Evolutionary conservation across 148 eudicot genomes (phyloP).

Genomic region (Heliosperma pusillum): DNA sequence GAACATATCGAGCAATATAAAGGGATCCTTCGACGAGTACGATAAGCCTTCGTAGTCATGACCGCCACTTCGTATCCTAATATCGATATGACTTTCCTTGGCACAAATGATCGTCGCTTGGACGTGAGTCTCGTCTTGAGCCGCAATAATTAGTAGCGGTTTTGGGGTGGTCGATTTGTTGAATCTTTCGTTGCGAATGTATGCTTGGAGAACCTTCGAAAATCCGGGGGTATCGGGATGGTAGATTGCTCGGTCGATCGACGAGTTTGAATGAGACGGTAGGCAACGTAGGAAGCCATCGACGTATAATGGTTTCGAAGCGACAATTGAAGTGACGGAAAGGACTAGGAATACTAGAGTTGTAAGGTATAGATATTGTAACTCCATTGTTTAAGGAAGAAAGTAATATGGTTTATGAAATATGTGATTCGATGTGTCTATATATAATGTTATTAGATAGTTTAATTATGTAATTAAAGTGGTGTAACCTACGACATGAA

Average conservation of each 20-base stretch:
- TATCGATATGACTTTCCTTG: constrained; percentile 10
- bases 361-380: not conserved
- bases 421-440: not conserved
- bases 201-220: constrained; percentile 11
- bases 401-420: not conserved
- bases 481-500: no score
- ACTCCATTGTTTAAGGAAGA: constrained; percentile 5
- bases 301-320: constrained; percentile 9
- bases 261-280: not conserved
- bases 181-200: constrained; percentile 26
- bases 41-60: constrained; percentile 36
- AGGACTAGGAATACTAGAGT: constrained; percentile 7
- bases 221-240: not conserved
- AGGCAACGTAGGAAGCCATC: constrained; percentile 18
- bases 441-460: not conserved
- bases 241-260: constrained; percentile 15
- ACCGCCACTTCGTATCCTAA: constrained; percentile 32
- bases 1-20: constrained; percentile 31
- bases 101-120: constrained; percentile 27
- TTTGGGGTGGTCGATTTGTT: constrained; percentile 23
- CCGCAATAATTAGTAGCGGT: constrained; percentile 26
- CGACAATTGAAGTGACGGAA: constrained; percentile 5
- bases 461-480: not conserved
- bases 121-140: constrained; percentile 23
- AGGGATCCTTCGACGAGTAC: constrained; percentile 19